phyloP scores from a whole-genome alignment of 768 basidiomycete species.

The Macrolepiota dolichaula region DNA sequence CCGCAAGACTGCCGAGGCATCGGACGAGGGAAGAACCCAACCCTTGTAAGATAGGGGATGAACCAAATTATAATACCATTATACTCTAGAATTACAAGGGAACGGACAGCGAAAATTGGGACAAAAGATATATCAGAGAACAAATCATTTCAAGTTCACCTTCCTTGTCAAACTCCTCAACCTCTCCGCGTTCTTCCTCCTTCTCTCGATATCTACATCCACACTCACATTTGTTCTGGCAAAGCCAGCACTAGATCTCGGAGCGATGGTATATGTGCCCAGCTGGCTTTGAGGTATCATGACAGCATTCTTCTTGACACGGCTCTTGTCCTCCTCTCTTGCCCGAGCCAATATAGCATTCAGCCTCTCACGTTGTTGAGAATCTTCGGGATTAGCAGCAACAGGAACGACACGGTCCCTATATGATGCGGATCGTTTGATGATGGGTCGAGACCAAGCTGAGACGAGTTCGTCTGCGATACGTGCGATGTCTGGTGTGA shows the following conservation, averaged over 20 bases:
- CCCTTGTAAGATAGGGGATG: background rate
- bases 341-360: conserved; percentile 69
- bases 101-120: background rate
- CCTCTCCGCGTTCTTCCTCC: conserved; percentile 73
- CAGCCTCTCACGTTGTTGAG: conserved; percentile 48
- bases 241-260: conserved; percentile 52
- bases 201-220: conserved; percentile 69
- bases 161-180: conserved; percentile 60
- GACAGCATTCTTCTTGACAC: conserved; percentile 76
- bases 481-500: conserved; percentile 76
- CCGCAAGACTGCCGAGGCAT: background rate
- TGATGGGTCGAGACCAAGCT: conserved; percentile 86
- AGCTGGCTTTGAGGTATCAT: conserved; percentile 76
- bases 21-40: background rate
- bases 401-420: conserved; percentile 68
- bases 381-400: conserved; percentile 38
- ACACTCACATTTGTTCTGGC: conserved; percentile 54
- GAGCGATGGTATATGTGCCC: conserved; percentile 79
- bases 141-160: conserved; percentile 27
- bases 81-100: background rate
- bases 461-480: conserved; percentile 83
- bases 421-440: conserved; percentile 84
- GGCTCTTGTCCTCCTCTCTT: conserved; percentile 63
- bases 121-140: background rate
- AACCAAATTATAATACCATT: background rate